A percentile compares a stretch with the other conserved stretches of the same genome.
Evolutionary conservation across 768 basidiomycete species (phyloP).

Genomic region (Boletus subcaerulescens): DNA sequence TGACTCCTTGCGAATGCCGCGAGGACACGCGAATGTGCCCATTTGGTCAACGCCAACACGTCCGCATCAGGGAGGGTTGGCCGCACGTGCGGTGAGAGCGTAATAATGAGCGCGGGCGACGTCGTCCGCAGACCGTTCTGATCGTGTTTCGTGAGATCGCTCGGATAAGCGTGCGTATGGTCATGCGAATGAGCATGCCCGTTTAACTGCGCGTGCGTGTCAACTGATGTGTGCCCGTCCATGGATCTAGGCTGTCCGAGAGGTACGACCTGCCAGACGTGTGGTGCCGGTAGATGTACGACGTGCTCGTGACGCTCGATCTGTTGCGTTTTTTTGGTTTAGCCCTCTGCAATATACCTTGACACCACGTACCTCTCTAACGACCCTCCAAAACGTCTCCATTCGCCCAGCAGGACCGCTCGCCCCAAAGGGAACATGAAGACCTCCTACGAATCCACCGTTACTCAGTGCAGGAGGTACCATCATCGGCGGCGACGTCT

Average conservation of each 20-base stretch:
- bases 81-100: slow-evolving; percentile 75
- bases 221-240: not conserved
- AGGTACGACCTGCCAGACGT: slow-evolving; percentile 83
- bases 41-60: slow-evolving; percentile 66
- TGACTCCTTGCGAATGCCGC: slow-evolving; percentile 45
- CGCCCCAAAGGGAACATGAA: not conserved
- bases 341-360: not conserved
- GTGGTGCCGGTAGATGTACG: slow-evolving; percentile 77
- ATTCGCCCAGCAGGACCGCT: slow-evolving; percentile 55
- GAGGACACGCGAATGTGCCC: slow-evolving; percentile 70
- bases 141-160: slow-evolving; percentile 5
- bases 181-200: slow-evolving; percentile 12
- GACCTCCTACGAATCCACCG: slow-evolving; percentile 5
- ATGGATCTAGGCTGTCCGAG: slow-evolving; percentile 24
- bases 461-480: slow-evolving; percentile 5
- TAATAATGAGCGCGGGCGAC: slow-evolving; percentile 60
- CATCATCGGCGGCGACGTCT: slow-evolving; percentile 69
- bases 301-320: slow-evolving; percentile 85
- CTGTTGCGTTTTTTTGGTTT: slow-evolving; percentile 34
- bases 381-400: slow-evolving; percentile 75
- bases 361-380: slow-evolving; percentile 65
- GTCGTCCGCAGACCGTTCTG: slow-evolving; percentile 2
- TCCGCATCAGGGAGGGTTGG: slow-evolving; percentile 66
- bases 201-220: slow-evolving; percentile 2
- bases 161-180: not conserved